A percentile compares a stretch with the other conserved stretches of the same genome.
These are phyloP conservation scores for Arthrobotrys sphaeroides DNA, from an alignment of 2,329 filamentous ascomycete genomes.

Conservation along the genomic window DNA sequence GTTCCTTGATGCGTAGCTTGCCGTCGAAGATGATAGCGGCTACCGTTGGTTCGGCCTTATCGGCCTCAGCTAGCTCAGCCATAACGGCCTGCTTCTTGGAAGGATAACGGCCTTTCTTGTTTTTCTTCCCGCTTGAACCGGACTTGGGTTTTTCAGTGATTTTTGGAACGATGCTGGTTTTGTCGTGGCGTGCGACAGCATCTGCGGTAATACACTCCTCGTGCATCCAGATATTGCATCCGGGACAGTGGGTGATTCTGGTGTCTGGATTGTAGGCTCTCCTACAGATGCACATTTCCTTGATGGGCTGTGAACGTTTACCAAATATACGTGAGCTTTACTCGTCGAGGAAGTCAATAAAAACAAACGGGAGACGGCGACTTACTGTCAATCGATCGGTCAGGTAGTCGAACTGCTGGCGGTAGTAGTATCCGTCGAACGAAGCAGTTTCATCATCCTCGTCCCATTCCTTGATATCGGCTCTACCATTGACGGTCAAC, in stretches of 20 bases:
- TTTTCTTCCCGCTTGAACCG: neutral
- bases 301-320: neutral
- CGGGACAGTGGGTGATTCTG: slow-evolving; percentile 26
- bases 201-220: slow-evolving; percentile 71
- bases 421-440: slow-evolving; percentile 71
- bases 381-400: slow-evolving; percentile 70
- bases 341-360: neutral
- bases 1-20: slow-evolving; percentile 28
- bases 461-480: slow-evolving; percentile 73
- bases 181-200: slow-evolving; percentile 13
- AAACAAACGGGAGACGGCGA: too few species aligned
- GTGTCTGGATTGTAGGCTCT: slow-evolving; percentile 21
- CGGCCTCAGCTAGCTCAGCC: neutral
- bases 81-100: neutral
- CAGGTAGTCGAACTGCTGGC: slow-evolving; percentile 70
- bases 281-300: slow-evolving; percentile 4
- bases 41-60: neutral
- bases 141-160: neutral
- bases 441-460: slow-evolving; percentile 74
- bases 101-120: neutral
- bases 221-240: slow-evolving; percentile 72
- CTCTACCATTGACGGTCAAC: slow-evolving; percentile 71
- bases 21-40: slow-evolving; percentile 4
- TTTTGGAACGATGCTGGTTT: neutral
- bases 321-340: neutral